Evolutionary conservation across 1,139 yeast species (phyloP).

Genomic region (Candida sp.): DNA sequence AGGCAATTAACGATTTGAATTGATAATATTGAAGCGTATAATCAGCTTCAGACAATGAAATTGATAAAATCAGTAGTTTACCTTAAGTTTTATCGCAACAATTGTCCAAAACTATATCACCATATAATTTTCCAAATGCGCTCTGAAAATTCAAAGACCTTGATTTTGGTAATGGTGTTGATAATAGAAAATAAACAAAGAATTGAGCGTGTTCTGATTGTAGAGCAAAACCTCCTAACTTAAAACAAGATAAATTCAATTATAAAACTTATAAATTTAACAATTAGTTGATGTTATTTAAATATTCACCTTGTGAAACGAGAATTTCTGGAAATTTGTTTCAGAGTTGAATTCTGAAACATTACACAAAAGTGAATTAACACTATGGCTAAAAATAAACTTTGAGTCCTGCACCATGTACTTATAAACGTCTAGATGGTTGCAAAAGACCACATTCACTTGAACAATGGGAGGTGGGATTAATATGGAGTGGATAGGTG

Average conservation of each 20-base stretch:
- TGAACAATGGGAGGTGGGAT: too few relatives aligned
- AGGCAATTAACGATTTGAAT: too few relatives aligned
- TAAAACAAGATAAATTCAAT: neutral
- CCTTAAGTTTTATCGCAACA: neutral
- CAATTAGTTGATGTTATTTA: neutral
- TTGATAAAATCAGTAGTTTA: too few relatives aligned
- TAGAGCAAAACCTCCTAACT: neutral
- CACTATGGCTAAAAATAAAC: neutral
- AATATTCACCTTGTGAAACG: conserved; percentile 2
- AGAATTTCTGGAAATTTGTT: conserved; percentile 9
- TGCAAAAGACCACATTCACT: neutral
- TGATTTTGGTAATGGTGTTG: neutral
- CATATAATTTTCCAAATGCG: neutral
- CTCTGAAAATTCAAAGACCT: neutral
- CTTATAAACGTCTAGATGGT: neutral
- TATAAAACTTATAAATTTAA: neutral
- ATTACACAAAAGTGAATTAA: conserved; percentile 9
- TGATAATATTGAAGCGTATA: too few relatives aligned
- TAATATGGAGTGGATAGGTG: too few relatives aligned
- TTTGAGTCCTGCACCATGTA: neutral
- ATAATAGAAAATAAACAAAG: too few relatives aligned
- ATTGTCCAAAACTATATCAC: neutral
- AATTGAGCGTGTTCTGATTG: neutral
- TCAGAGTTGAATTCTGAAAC: conserved; percentile 19
- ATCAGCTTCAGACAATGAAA: too few relatives aligned